These are phyloP conservation scores for Monosporascus sp. DNA, from an alignment of 2,329 filamentous ascomycete species.

Conservation along the genomic window DNA sequence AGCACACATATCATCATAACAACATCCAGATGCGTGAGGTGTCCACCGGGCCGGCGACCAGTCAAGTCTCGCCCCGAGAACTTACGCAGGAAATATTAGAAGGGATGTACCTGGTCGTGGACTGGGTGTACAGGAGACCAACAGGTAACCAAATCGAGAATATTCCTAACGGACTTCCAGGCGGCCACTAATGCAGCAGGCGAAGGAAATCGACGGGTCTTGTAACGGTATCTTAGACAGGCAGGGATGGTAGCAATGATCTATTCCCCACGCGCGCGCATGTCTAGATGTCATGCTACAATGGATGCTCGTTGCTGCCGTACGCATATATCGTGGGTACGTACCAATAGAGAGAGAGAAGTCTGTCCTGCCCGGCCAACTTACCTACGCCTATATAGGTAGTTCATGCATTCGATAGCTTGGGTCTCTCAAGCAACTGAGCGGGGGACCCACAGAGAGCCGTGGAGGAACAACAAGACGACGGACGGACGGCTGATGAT, in stretches of 20 bases:
- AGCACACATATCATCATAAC: conserved; percentile 7
- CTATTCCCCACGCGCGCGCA: conserved; percentile 28
- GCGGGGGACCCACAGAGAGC: not conserved
- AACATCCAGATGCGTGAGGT: conserved; percentile 9
- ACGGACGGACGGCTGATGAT: conserved; percentile 3
- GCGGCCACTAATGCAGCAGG: conserved; percentile 36
- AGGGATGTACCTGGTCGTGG: conserved; percentile 34
- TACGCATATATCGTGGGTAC: conserved; percentile 15
- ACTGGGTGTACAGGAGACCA: conserved; percentile 18
- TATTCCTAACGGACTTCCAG: conserved; percentile 23
- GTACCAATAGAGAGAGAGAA: conserved; percentile 21
- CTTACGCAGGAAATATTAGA: conserved; percentile 15
- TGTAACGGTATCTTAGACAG: conserved; percentile 8
- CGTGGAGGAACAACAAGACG: not conserved
- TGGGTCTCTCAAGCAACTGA: not conserved
- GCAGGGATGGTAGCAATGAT: conserved; percentile 16
- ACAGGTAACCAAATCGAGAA: conserved; percentile 18
- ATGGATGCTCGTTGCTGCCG: conserved; percentile 25
- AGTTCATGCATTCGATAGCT: not conserved
- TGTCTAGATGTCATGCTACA: conserved; percentile 32
- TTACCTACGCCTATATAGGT: not conserved
- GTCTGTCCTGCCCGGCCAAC: conserved; percentile 9
- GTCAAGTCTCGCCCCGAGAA: conserved; percentile 15
- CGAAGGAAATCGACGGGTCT: conserved; percentile 27
- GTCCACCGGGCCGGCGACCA: conserved; percentile 22